phyloP scores from a whole-genome alignment of 495 filamentous ascomycete species.

The Jackrogersella multiformis region DNA sequence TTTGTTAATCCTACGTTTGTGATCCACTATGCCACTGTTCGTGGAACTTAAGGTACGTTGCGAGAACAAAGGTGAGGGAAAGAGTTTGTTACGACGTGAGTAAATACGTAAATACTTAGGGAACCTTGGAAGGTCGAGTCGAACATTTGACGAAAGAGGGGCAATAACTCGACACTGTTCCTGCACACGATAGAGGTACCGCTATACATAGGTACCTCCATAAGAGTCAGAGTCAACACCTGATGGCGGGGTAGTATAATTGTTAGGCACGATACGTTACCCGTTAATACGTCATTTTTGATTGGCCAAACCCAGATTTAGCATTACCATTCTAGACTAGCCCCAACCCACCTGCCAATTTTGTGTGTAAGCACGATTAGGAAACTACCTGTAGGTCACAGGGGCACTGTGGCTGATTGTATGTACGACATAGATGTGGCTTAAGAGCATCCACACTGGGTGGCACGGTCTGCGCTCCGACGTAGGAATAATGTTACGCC shows the following conservation, averaged over 20 bases:
- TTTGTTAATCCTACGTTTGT: too few species aligned
- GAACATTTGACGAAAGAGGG: too few species aligned
- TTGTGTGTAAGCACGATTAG: neutral
- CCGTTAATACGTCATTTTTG: slow-evolving; percentile 1
- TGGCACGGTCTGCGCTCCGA: too few species aligned
- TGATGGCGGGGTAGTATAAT: slow-evolving; percentile 34
- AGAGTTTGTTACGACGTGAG: too few species aligned
- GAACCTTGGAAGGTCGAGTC: too few species aligned
- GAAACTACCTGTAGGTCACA: slow-evolving; percentile 6
- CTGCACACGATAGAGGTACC: slow-evolving; percentile 12
- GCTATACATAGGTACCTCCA: slow-evolving; percentile 21
- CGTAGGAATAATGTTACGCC: slow-evolving; percentile 34
- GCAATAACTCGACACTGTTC: too few species aligned
- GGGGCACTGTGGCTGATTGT: slow-evolving; percentile 3
- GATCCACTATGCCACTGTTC: too few species aligned
- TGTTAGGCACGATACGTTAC: slow-evolving; percentile 13
- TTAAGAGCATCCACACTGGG: neutral
- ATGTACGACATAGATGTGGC: neutral
- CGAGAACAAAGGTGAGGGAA: too few species aligned
- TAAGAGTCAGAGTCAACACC: slow-evolving; percentile 30
- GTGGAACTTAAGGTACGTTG: too few species aligned
- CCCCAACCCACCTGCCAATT: slow-evolving; percentile 12
- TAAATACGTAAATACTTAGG: too few species aligned
- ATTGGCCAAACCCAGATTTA: slow-evolving; percentile 17
- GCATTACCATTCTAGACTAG: slow-evolving; percentile 10